Evolutionary conservation across 139 green algal genomes (phyloP).

Genomic region (Haematococcus lacustris): DNA sequence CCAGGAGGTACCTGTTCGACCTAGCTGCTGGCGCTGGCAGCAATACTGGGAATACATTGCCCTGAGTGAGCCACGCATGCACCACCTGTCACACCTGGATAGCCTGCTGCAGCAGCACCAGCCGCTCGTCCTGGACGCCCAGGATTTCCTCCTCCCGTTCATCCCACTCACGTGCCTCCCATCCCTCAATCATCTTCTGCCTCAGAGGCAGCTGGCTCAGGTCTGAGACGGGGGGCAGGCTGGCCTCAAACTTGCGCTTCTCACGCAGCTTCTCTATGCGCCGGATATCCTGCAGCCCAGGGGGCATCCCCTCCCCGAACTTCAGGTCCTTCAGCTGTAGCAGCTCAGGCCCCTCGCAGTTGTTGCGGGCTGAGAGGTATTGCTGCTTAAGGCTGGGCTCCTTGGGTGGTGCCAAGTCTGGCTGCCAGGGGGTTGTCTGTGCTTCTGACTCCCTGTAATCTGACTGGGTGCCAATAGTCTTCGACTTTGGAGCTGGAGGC

Average conservation of each 20-base stretch:
- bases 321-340: slow-evolving; percentile 54
- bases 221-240: slow-evolving; percentile 59
- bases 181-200: slow-evolving; percentile 69
- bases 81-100: slow-evolving; percentile 19
- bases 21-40: not conserved
- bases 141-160: slow-evolving; percentile 66
- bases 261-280: slow-evolving; percentile 61
- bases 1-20: not conserved
- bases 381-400: not conserved
- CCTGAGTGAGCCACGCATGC: not conserved
- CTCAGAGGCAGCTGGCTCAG: slow-evolving; percentile 48
- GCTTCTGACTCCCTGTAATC: slow-evolving; percentile 70
- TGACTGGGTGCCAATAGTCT: not conserved
- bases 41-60: not conserved
- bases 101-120: slow-evolving; percentile 45
- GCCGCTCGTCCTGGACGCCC: slow-evolving; percentile 56
- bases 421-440: slow-evolving; percentile 64
- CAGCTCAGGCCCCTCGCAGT: slow-evolving; percentile 47
- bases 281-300: slow-evolving; percentile 14
- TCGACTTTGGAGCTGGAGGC: not conserved
- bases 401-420: slow-evolving; percentile 1
- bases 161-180: slow-evolving; percentile 66
- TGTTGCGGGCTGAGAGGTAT: slow-evolving; percentile 36
- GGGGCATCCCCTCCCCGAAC: slow-evolving; percentile 53
- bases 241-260: slow-evolving; percentile 74